Evolutionary conservation across 129 eudicot species (phyloP).

Genomic region (Ambrosia trifida): DNA sequence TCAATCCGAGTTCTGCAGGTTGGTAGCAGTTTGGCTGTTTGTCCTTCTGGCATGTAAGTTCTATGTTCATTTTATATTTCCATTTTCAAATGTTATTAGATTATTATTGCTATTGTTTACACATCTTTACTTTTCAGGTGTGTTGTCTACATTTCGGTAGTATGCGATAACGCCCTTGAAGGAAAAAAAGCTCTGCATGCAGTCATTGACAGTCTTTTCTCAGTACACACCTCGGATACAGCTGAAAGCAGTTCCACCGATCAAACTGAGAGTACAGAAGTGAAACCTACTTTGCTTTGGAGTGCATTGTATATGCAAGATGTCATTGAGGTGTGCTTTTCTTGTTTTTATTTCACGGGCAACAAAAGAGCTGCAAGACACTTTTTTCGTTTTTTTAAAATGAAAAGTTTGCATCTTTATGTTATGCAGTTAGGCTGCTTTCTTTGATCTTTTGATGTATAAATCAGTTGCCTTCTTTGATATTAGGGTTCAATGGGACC

Average conservation of each 20-base stretch:
- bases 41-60: slow-evolving; percentile 82
- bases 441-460: slow-evolving; percentile 5
- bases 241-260: slow-evolving; percentile 36
- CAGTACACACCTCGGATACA: slow-evolving; percentile 31
- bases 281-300: slow-evolving; percentile 76
- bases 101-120: slow-evolving; percentile 11
- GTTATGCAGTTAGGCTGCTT: background rate
- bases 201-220: slow-evolving; percentile 61
- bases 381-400: background rate
- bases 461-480: background rate
- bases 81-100: background rate
- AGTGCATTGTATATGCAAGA: slow-evolving; percentile 73
- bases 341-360: background rate
- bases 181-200: slow-evolving; percentile 64
- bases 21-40: slow-evolving; percentile 74
- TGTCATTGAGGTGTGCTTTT: slow-evolving; percentile 48
- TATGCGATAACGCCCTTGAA: slow-evolving; percentile 58
- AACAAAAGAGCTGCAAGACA: background rate
- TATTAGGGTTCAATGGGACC: slow-evolving; percentile 56
- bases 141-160: slow-evolving; percentile 68
- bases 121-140: slow-evolving; percentile 51
- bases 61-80: background rate
- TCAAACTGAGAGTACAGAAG: slow-evolving; percentile 34
- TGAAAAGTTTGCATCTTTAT: slow-evolving; percentile 2
- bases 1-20: slow-evolving; percentile 77